Percentiles rank a stretch among this genome's conserved stretches.
These are phyloP conservation scores for Penicillium turbatum DNA, from an alignment of 495 filamentous ascomycete species.

Conservation along the genomic window DNA sequence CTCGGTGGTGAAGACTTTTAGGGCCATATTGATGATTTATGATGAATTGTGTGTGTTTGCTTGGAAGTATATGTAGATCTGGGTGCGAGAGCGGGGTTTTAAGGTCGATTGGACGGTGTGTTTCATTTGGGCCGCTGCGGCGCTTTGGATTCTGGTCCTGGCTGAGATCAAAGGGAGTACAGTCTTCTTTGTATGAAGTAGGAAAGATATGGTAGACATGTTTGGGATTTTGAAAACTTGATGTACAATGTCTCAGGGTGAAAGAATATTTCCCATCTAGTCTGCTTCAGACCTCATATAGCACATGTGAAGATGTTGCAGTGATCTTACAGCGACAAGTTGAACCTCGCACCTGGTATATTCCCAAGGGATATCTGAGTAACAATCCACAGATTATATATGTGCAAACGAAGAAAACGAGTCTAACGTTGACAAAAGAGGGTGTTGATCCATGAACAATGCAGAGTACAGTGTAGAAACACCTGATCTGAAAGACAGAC, in stretches of 20 bases:
- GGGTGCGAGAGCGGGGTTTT: neutral
- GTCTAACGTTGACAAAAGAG: too few species aligned
- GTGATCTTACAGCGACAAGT: too few species aligned
- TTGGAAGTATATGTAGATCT: neutral
- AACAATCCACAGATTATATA: too few species aligned
- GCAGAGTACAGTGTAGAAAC: too few species aligned
- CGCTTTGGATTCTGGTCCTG: neutral
- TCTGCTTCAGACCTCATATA: too few species aligned
- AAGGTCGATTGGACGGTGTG: neutral
- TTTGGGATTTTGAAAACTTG: neutral
- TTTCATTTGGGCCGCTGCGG: neutral
- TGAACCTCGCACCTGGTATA: too few species aligned
- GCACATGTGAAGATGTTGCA: too few species aligned
- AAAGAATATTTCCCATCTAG: neutral
- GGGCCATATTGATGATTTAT: neutral
- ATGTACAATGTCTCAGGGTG: neutral
- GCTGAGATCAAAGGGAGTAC: neutral
- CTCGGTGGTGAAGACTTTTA: constrained; percentile 8
- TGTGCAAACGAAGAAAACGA: too few species aligned
- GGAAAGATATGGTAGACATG: neutral
- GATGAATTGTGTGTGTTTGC: neutral
- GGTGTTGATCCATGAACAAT: too few species aligned
- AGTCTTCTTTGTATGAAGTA: too few species aligned
- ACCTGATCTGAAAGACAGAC: too few species aligned
- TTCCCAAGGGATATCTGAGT: too few species aligned